These are phyloP conservation scores for Plasmodium malariae DNA, from an alignment of 169 alveolate genomes.

Conservation along the genomic window DNA sequence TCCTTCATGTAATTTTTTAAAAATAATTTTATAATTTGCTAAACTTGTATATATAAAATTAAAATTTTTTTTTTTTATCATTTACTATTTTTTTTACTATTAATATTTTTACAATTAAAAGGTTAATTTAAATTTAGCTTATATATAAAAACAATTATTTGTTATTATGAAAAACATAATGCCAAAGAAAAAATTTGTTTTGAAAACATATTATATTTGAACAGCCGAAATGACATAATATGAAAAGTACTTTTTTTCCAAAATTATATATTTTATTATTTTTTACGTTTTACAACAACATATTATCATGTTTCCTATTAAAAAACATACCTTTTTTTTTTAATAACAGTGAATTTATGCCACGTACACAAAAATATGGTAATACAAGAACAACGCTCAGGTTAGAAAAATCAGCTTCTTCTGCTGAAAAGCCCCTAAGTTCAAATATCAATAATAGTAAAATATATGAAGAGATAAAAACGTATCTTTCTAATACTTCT, in stretches of 20 bases:
- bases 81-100: neutral
- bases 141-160: no score
- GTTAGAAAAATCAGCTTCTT: constrained; percentile 36
- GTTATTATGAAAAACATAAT: constrained; percentile 15
- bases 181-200: constrained; percentile 30
- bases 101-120: no score
- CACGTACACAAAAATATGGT: constrained; percentile 9
- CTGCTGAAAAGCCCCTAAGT: constrained; percentile 7
- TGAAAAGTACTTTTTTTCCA: constrained; percentile 41
- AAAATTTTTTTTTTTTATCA: no score
- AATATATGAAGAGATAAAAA: constrained; percentile 55
- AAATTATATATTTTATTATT: constrained; percentile 14
- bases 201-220: constrained; percentile 5
- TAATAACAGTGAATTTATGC: constrained; percentile 18
- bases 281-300: constrained; percentile 12
- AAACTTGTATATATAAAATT: constrained; percentile 1
- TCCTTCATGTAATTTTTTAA: neutral
- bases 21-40: neutral
- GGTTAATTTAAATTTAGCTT: no score
- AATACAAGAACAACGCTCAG: constrained; percentile 16
- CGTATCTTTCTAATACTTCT: constrained; percentile 3
- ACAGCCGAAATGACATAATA: constrained; percentile 73
- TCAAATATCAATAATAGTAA: constrained; percentile 37
- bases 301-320: constrained; percentile 57
- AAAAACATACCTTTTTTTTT: constrained; percentile 27